Evolutionary conservation across 257 asterid species (phyloP).

Genomic region (Penstemon newberryi): DNA sequence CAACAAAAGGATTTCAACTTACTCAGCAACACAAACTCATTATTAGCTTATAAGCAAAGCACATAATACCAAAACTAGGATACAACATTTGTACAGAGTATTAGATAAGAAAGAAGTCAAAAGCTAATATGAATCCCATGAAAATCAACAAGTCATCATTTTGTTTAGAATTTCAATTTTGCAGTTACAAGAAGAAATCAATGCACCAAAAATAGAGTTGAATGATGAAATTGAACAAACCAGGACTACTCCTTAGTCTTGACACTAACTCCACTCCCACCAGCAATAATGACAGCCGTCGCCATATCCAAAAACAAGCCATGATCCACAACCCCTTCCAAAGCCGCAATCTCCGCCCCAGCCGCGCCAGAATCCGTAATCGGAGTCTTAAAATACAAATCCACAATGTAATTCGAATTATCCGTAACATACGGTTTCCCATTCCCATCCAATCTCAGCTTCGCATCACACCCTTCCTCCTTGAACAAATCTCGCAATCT

Average conservation of each 20-base stretch:
- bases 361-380: constrained; percentile 65
- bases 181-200: neutral
- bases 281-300: constrained; percentile 76
- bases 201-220: neutral
- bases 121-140: no score
- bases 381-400: constrained; percentile 86
- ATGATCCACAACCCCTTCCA: constrained; percentile 88
- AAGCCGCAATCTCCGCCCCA: constrained; percentile 66
- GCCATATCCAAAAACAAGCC: constrained; percentile 64
- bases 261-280: constrained; percentile 60
- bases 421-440: constrained; percentile 80
- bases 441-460: constrained; percentile 36
- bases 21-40: no score
- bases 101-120: no score
- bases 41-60: no score
- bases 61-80: no score
- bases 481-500: constrained; percentile 68
- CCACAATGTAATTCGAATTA: constrained; percentile 83
- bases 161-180: no score
- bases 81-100: no score
- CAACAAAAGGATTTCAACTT: no score
- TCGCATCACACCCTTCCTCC: constrained; percentile 50
- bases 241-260: constrained; percentile 38
- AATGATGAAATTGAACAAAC: no score
- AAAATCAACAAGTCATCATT: no score